Conservation (phyloP, 2,329 filamentous ascomycete genomes). For the Orbilia brochopaga region DNA sequence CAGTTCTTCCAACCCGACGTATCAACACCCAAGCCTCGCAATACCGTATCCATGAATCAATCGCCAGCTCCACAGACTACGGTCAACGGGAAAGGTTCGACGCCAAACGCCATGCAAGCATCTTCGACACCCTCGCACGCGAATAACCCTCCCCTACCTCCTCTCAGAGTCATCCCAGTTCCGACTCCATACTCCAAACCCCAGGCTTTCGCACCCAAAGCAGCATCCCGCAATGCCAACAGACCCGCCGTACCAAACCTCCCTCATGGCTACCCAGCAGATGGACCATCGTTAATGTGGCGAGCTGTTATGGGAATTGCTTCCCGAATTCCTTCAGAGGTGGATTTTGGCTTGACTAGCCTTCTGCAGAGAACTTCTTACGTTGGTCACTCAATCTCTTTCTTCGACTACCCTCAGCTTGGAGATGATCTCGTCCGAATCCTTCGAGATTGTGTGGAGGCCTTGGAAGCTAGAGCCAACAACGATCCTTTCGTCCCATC, state of each 20-base stretch:
- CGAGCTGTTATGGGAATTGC: conserved; percentile 27
- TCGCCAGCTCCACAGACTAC: conserved; percentile 53
- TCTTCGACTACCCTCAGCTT: conserved; percentile 14
- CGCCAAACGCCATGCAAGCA: conserved; percentile 25
- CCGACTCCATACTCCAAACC: conserved; percentile 53
- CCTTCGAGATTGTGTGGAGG: conserved; percentile 10
- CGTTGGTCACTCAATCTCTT: not conserved
- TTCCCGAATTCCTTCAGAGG: conserved; percentile 13
- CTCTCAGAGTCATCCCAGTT: conserved; percentile 52
- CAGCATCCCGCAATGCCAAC: not conserved
- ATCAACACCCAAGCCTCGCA: conserved; percentile 55
- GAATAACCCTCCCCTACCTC: conserved; percentile 51
- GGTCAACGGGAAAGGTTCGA: conserved; percentile 20
- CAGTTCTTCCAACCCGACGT: conserved; percentile 85
- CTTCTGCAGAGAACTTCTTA: conserved; percentile 17
- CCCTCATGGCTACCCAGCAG: not conserved
- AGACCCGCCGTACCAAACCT: not conserved
- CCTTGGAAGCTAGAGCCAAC: not conserved
- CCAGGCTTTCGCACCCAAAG: conserved; percentile 8
- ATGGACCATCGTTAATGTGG: not conserved
- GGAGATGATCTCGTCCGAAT: conserved; percentile 12
- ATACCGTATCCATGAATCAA: conserved; percentile 50
- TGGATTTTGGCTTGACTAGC: conserved; percentile 8
- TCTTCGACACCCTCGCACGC: conserved; percentile 49
- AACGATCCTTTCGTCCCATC: not conserved